Evolutionary conservation across 208 protist genomes (phyloP), one percentile per base, ranked within the genome.

Genomic region (Sergeia podlipaevii): DNA sequence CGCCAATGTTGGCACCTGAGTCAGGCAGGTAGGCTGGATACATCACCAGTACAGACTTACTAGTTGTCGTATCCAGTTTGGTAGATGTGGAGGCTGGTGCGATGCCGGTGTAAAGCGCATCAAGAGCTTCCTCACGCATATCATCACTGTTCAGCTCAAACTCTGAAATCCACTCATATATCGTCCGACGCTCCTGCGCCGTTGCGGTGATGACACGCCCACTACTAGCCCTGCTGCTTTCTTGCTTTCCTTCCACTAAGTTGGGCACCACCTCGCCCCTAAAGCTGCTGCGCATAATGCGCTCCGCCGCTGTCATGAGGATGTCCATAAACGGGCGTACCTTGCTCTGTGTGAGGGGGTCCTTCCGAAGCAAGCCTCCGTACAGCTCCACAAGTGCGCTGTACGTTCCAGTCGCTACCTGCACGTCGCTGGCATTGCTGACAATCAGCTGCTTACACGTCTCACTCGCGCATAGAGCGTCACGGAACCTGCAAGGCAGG

Each of bases 151-250:
- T 39, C 11, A 52, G n/a, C 29, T 67, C 38, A 32, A 85, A 69
- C 49, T 66, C 59, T 0, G 36, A 44, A 46, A 85, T 85, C 56
- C 69, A 77, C 29, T 71, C 62, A 7, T 68, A 61, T 7, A 85
- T 62, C 7, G 46, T 55, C 18, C 74, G 58, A 48, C 62, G 48
- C 45, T 80, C 65, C 2, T 42, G 51, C 15, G 11, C 30, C 13
- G 65, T 60, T 11, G 62, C 52, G 20, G n/a, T 44, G 34, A n/a
- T n/a, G n/a, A n/a, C n/a, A n/a, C n/a, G n/a, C n/a, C n/a, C n/a
- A n/a, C n/a, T n/a, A n/a, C n/a, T n/a, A n/a, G n/a, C n/a, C n/a
- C n/a, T n/a, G n/a, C n/a, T n/a, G n/a, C n/a, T n/a, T n/a, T n/a
- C n/a, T n/a, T n/a, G n/a, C n/a, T n/a, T n/a, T n/a, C n/a, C n/a